Base-by-base conservation (phyloP, 495 filamentous ascomycete genomes). In the Cryomyces antarcticus region DNA sequence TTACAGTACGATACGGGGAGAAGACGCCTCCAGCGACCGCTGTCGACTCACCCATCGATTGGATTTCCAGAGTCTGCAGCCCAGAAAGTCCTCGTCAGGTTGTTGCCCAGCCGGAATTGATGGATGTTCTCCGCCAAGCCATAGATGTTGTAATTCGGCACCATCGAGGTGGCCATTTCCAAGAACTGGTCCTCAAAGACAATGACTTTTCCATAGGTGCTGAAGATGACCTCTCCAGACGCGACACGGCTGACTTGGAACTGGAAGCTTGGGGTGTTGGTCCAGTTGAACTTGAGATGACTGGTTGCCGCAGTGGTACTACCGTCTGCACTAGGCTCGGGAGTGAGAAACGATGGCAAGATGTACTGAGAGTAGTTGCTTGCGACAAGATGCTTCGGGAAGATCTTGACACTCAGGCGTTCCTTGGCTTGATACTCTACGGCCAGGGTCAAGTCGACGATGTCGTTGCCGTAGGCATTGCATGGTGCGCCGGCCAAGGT, bases 371-470 rank as follows among this genome's bases (percentile, higher is more conserved):
- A 42, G 31, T 17, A 28, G 39, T 53, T 53, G 30, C 12, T 24
- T n/a, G 44, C 7, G 0, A 30, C 45, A n/a, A 53, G 17, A 38
- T 53, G 43, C 24, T 42, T 46, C 9, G 47, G 52, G 31, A 46
- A 44, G 29, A 55, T 52, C 35, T 44, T 41, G 31, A 55, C 45
- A 44, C 47, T 48, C 10, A 55, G 44, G 1, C 52, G 50, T 12
- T 51, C 37, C 37, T 42, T 47, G 36, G 43, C 45, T 41, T 55
- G 50, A 46, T 52, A 55, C 30, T 45, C 34, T 5, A 55, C 50
- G 11, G 45, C 31, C 38, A 55, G 44, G 5, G 31, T 24, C 9
- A 55, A 38, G 30, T 52, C 52, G 6, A 7, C 17, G 24, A 55
- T 52, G 35, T 55, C 49, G 33, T 44, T 52, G 30, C 50, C 52